phyloP scores from a whole-genome alignment of 805 yeast species.

The Saturnispora besseyi region DNA sequence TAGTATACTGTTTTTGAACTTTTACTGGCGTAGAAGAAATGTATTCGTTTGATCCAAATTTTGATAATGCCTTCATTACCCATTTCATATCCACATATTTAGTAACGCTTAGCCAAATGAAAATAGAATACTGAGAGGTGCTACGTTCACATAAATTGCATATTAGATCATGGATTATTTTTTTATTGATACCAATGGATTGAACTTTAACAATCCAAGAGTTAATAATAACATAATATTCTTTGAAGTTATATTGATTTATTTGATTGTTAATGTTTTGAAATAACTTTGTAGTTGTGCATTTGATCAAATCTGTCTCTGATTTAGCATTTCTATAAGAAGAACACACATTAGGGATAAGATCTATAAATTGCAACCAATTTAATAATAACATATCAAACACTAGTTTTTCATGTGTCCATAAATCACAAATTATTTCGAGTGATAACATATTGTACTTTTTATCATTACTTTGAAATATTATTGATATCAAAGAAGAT shows the following conservation, averaged over 20 bases:
- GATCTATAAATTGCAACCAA: slow-evolving; percentile 1
- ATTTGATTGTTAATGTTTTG: background rate
- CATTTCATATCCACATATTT: background rate
- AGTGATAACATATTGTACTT: background rate
- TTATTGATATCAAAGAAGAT: background rate
- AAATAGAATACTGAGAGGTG: background rate
- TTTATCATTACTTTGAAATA: background rate
- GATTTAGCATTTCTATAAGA: background rate
- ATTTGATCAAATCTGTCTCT: background rate
- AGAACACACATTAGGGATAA: background rate
- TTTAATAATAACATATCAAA: background rate
- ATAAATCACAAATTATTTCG: background rate
- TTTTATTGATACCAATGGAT: background rate
- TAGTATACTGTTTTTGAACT: slow-evolving; percentile 42
- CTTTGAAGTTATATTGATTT: background rate
- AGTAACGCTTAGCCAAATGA: slow-evolving; percentile 5
- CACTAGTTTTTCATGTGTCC: background rate
- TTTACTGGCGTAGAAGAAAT: slow-evolving; percentile 29
- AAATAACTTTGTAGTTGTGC: background rate
- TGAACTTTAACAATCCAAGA: slow-evolving; percentile 1
- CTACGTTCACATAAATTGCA: slow-evolving; percentile 5
- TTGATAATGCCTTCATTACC: slow-evolving; percentile 5
- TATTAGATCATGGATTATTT: background rate
- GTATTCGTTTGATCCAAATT: slow-evolving; percentile 20
- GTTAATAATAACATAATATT: background rate